Percentiles rank a stretch among this genome's conserved stretches.
Evolutionary conservation across 2,329 filamentous ascomycete species (phyloP).

Genomic region (Fusarium verticillioides): DNA sequence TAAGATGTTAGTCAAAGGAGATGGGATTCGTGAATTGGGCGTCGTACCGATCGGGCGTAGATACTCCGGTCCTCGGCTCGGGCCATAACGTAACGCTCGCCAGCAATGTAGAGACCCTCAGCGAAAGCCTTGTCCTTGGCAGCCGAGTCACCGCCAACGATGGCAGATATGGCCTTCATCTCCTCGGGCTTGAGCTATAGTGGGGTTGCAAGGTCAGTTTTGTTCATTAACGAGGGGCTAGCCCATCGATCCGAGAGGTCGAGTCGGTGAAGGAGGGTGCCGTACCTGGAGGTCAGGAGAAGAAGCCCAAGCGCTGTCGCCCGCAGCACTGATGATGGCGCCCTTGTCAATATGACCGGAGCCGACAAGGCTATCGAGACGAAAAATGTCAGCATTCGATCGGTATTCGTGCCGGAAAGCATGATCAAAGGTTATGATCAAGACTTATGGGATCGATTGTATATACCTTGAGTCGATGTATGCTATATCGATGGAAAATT

Average conservation of each 20-base stretch:
- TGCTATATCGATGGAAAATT: slow-evolving; percentile 49
- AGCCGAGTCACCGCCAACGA: slow-evolving; percentile 57
- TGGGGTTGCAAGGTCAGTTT: slow-evolving; percentile 18
- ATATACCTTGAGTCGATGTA: slow-evolving; percentile 64
- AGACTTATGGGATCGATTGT: slow-evolving; percentile 1
- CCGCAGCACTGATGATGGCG: slow-evolving; percentile 83
- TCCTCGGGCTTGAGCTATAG: slow-evolving; percentile 60
- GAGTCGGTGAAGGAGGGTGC: slow-evolving; percentile 23
- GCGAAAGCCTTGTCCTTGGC: slow-evolving; percentile 74
- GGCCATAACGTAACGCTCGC: slow-evolving; percentile 82
- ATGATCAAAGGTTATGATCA: background rate
- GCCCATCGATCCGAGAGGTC: background rate
- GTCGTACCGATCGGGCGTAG: slow-evolving; percentile 84
- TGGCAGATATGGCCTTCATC: slow-evolving; percentile 67
- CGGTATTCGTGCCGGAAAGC: slow-evolving; percentile 16
- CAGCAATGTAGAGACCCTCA: slow-evolving; percentile 79
- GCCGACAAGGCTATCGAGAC: slow-evolving; percentile 75
- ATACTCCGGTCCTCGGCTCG: slow-evolving; percentile 81
- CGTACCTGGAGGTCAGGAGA: slow-evolving; percentile 78
- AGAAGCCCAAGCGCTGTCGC: slow-evolving; percentile 83
- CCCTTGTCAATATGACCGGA: slow-evolving; percentile 84
- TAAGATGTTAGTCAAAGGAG: slow-evolving; percentile 1
- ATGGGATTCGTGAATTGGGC: background rate
- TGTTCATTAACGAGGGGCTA: background rate
- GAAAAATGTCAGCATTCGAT: slow-evolving; percentile 38